Evolutionary conservation across 108 stramenopile genomes (phyloP).

Genomic region (Discostella stelligeroides): DNA sequence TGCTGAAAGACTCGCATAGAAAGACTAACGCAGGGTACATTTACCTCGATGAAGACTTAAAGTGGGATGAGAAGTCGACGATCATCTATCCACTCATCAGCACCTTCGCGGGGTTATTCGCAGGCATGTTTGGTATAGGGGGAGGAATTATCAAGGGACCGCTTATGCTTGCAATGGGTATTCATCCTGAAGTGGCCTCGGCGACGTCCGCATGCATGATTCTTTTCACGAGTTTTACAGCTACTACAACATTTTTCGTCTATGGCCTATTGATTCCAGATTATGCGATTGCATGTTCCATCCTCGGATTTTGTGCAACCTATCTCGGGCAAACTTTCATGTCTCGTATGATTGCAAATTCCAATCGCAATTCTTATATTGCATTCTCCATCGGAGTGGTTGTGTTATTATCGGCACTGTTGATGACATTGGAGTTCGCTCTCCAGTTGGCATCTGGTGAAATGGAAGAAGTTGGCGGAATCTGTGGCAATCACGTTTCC

Average conservation of each 20-base stretch:
- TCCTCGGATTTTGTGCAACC: slow-evolving; percentile 83
- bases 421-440: slow-evolving; percentile 38
- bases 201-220: slow-evolving; percentile 92
- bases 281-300: slow-evolving; percentile 77
- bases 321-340: slow-evolving; percentile 82
- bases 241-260: slow-evolving; percentile 88
- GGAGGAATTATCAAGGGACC: slow-evolving; percentile 97
- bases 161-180: slow-evolving; percentile 93
- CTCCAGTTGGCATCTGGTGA: slow-evolving; percentile 35
- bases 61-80: slow-evolving; percentile 87
- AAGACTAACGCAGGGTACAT: slow-evolving; percentile 55
- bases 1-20: slow-evolving; percentile 51
- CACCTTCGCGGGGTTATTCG: slow-evolving; percentile 92
- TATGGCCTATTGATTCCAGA: slow-evolving; percentile 80
- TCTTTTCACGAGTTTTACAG: slow-evolving; percentile 92
- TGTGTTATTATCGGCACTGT: slow-evolving; percentile 27
- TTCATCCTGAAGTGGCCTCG: slow-evolving; percentile 81
- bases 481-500: slow-evolving; percentile 30
- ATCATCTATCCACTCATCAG: slow-evolving; percentile 89
- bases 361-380: slow-evolving; percentile 87
- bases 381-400: slow-evolving; percentile 86
- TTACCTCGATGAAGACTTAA: slow-evolving; percentile 81
- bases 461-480: slow-evolving; percentile 28
- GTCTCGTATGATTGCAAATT: slow-evolving; percentile 69
- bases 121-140: slow-evolving; percentile 94